Conservation (phyloP, 108 stramenopile genomes). For the Fistulifera pelliculosa region DNA sequence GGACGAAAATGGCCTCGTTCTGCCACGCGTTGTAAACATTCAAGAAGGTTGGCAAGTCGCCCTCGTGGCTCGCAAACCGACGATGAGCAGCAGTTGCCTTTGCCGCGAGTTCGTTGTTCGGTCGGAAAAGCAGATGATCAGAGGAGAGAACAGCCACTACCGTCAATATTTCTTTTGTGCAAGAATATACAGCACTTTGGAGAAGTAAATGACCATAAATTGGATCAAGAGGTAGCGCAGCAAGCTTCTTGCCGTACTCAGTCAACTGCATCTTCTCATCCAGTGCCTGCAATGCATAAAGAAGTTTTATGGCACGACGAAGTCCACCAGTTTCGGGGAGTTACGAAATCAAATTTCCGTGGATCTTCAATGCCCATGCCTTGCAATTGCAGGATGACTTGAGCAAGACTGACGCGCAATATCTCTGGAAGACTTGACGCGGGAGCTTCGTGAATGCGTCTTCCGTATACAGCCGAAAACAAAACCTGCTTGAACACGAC, state of each 20-base stretch:
- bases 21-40: constrained; percentile 90
- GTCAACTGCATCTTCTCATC: constrained; percentile 60
- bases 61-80: constrained; percentile 79
- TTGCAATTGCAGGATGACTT: constrained; percentile 87
- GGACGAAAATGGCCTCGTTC: constrained; percentile 56
- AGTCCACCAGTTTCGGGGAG: constrained; percentile 41
- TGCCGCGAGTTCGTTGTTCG: constrained; percentile 55
- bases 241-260: constrained; percentile 61
- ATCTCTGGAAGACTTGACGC: constrained; percentile 82
- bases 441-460: constrained; percentile 49
- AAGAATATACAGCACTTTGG: constrained; percentile 61
- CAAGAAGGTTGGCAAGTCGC: constrained; percentile 89
- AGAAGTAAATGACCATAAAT: constrained; percentile 66
- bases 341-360: constrained; percentile 81
- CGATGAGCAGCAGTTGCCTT: constrained; percentile 70
- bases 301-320: constrained; percentile 45
- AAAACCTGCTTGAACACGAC: constrained; percentile 59
- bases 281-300: constrained; percentile 56
- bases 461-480: constrained; percentile 76
- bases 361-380: constrained; percentile 89
- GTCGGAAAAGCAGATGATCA: constrained; percentile 91
- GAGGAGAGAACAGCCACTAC: constrained; percentile 92
- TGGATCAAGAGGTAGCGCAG: constrained; percentile 71
- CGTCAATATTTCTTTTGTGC: constrained; percentile 85
- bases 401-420: constrained; percentile 67